Evolutionary conservation across 164 flowering plant species (phyloP).

Genomic region (Umbilicus rupestris): DNA sequence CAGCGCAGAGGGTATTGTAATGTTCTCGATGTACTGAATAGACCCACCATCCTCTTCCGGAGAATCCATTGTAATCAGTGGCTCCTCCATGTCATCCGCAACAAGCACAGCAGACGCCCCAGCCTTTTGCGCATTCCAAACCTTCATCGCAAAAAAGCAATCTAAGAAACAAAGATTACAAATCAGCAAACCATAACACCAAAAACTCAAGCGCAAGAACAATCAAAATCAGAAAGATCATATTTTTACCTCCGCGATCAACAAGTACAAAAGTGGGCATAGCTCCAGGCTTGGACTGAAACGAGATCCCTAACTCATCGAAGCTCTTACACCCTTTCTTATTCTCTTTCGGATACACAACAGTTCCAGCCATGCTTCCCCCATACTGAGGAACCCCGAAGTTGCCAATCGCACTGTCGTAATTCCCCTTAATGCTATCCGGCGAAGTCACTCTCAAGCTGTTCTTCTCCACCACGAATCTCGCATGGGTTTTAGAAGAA

Average conservation of each 20-base stretch:
- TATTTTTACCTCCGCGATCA: conserved; percentile 76
- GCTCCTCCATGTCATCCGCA: conserved; percentile 68
- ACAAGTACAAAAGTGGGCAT: conserved; percentile 70
- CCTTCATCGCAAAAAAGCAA: conserved; percentile 87
- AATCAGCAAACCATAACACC: neutral
- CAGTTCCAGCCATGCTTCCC: conserved; percentile 85
- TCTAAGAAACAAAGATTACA: conserved; percentile 35
- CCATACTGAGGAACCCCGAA: conserved; percentile 93
- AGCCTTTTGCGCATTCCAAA: conserved; percentile 95
- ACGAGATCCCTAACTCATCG: conserved; percentile 41
- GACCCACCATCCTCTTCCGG: conserved; percentile 67
- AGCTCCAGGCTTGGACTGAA: conserved; percentile 60
- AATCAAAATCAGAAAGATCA: neutral
- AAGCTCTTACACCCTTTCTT: conserved; percentile 62
- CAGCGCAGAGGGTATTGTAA: conserved; percentile 95
- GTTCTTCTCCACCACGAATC: conserved; percentile 9
- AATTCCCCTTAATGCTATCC: conserved; percentile 5
- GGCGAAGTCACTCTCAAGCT: conserved; percentile 8
- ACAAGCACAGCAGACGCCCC: conserved; percentile 95
- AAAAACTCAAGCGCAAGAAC: neutral
- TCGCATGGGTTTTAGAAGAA: neutral
- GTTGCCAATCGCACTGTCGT: conserved; percentile 22
- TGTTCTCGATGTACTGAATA: conserved; percentile 67
- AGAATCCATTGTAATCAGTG: conserved; percentile 86
- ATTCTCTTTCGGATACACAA: conserved; percentile 63